A percentile compares a stretch with the other conserved stretches of the same genome.
phyloP scores from a whole-genome alignment of 768 basidiomycete species.

The Terana coerulea region DNA sequence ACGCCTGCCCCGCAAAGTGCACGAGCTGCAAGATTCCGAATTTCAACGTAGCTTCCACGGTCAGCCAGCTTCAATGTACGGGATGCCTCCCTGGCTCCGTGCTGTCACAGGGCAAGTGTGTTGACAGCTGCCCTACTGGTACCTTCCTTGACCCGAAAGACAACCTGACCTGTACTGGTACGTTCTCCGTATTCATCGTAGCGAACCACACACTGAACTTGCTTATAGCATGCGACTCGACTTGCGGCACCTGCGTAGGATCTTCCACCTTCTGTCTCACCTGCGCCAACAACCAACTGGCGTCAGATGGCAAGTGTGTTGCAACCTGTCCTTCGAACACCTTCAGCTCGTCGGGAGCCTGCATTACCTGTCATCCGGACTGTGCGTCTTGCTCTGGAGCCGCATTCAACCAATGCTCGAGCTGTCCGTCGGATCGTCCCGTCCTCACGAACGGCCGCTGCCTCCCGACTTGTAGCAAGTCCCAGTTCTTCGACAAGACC shows the following conservation, averaged over 20 bases:
- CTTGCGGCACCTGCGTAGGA: constrained; percentile 70
- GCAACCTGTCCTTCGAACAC: constrained; percentile 69
- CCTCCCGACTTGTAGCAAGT: constrained; percentile 69
- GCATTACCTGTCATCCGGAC: constrained; percentile 79
- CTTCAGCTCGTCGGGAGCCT: constrained; percentile 62
- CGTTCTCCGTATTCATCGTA: constrained; percentile 22
- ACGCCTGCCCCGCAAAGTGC: constrained; percentile 83
- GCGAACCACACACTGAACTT: constrained; percentile 4
- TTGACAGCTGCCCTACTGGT: constrained; percentile 67
- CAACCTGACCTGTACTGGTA: constrained; percentile 72
- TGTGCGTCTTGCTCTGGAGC: constrained; percentile 80
- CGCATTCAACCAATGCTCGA: constrained; percentile 74
- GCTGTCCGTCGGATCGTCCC: constrained; percentile 63
- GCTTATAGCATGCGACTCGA: constrained; percentile 58
- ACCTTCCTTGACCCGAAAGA: constrained; percentile 70
- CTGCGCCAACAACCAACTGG: constrained; percentile 63
- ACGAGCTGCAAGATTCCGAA: constrained; percentile 71
- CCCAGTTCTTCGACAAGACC: constrained; percentile 68
- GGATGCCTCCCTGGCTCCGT: constrained; percentile 76
- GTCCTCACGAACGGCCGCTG: constrained; percentile 76
- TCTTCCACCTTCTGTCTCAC: constrained; percentile 69
- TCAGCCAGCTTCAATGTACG: constrained; percentile 67
- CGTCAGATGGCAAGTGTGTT: constrained; percentile 71
- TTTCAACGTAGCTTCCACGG: constrained; percentile 65
- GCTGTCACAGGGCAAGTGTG: constrained; percentile 66